Conservation (phyloP, 495 filamentous ascomycete genomes). For the Xylaria bambusicola region DNA sequence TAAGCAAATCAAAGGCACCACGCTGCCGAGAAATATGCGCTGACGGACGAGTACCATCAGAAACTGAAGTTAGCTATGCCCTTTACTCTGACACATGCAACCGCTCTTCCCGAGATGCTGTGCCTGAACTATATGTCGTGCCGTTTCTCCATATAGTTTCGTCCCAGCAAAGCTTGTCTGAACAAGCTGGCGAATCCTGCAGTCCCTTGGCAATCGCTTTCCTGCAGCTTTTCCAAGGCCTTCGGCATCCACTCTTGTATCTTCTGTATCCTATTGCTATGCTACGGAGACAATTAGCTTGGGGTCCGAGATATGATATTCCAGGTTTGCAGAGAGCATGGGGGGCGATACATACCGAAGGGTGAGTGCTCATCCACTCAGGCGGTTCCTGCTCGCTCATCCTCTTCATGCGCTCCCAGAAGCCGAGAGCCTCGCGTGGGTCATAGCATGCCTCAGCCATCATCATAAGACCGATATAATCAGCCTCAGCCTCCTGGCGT, state of each 20-base stretch:
- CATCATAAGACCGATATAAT: slow-evolving; percentile 83
- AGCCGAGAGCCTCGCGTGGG: slow-evolving; percentile 66
- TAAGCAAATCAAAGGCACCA: too few relatives aligned
- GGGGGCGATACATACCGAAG: slow-evolving; percentile 68
- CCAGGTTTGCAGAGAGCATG: too few relatives aligned
- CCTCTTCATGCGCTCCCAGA: slow-evolving; percentile 80
- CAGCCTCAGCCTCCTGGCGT: slow-evolving; percentile 67
- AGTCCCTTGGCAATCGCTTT: slow-evolving; percentile 53
- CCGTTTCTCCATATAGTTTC: slow-evolving; percentile 20
- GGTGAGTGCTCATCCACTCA: slow-evolving; percentile 86
- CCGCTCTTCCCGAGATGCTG: not conserved
- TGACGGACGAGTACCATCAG: too few relatives aligned
- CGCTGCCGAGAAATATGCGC: not conserved
- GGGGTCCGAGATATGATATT: not conserved
- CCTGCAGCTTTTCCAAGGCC: slow-evolving; percentile 53
- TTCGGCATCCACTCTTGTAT: slow-evolving; percentile 68
- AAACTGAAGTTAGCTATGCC: too few relatives aligned
- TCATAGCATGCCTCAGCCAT: slow-evolving; percentile 65
- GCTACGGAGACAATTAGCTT: slow-evolving; percentile 44
- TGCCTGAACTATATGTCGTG: slow-evolving; percentile 3
- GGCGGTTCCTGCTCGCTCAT: slow-evolving; percentile 60
- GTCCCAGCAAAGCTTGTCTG: slow-evolving; percentile 33
- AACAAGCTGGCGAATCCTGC: slow-evolving; percentile 41
- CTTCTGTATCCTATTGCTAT: slow-evolving; percentile 66
- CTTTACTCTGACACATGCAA: too few relatives aligned